Conservation (phyloP, 192 early-diverging fungal species). For the Coemansia sp. region DNA sequence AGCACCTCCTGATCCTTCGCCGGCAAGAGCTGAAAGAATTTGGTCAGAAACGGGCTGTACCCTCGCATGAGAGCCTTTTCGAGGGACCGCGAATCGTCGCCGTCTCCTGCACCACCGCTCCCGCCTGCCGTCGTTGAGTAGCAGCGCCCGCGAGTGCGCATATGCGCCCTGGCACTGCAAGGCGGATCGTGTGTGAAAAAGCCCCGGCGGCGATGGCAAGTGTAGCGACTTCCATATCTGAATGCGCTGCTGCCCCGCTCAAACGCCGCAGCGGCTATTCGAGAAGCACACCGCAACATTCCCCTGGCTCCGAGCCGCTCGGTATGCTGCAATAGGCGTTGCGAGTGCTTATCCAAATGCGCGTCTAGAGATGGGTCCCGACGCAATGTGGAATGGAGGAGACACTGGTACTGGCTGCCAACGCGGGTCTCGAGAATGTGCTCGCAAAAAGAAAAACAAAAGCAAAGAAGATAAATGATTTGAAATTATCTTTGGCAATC, state of each 20-base stretch:
- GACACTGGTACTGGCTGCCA: background rate
- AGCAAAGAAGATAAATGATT: background rate
- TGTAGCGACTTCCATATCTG: background rate
- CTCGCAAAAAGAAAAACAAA: background rate
- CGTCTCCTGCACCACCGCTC: background rate
- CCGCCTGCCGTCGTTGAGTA: background rate
- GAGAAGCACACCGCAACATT: slow-evolving; percentile 9
- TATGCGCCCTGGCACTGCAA: background rate
- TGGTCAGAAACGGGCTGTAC: slow-evolving; percentile 37
- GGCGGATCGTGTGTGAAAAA: background rate
- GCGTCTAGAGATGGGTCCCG: background rate
- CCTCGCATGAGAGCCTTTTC: slow-evolving; percentile 27
- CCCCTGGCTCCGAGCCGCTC: background rate
- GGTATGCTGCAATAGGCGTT: background rate
- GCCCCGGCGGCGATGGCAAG: background rate
- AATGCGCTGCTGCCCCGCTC: slow-evolving; percentile 1
- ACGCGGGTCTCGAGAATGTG: background rate
- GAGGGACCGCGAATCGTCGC: background rate
- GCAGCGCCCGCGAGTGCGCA: background rate
- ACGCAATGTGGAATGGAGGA: background rate
- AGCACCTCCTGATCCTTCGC: slow-evolving; percentile 21
- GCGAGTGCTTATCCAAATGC: background rate
- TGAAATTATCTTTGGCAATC: no score
- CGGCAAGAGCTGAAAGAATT: slow-evolving; percentile 37
- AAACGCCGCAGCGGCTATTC: slow-evolving; percentile 3